These are phyloP conservation scores for Trametes cinnabarina DNA, from an alignment of 768 basidiomycete species.

Conservation along the genomic window DNA sequence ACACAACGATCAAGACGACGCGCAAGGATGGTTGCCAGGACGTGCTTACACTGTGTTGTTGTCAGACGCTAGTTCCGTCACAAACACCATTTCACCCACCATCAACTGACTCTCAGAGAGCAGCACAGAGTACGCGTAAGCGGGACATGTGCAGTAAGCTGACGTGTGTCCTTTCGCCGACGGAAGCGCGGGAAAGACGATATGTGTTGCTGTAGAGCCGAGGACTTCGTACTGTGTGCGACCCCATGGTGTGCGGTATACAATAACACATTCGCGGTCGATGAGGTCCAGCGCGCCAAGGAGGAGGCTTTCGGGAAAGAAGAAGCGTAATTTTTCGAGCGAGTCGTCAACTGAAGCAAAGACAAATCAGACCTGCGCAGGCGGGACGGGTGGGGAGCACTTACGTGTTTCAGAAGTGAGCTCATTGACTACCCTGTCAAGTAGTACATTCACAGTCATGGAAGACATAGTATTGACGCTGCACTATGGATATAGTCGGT, in stretches of 20 bases:
- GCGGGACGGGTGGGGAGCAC: too few species aligned
- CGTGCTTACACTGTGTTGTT: conserved; percentile 70
- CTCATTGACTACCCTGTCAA: not conserved
- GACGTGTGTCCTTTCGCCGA: conserved; percentile 23
- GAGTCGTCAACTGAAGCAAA: conserved; percentile 44
- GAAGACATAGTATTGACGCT: not conserved
- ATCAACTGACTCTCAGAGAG: conserved; percentile 58
- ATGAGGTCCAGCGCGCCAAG: conserved; percentile 76
- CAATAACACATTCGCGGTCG: conserved; percentile 67
- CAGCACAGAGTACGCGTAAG: conserved; percentile 66
- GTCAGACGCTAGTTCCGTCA: not conserved
- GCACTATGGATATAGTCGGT: not conserved
- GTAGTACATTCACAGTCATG: not conserved
- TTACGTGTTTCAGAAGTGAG: not conserved
- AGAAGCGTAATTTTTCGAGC: conserved; percentile 50
- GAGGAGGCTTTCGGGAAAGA: conserved; percentile 63
- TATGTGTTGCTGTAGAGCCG: conserved; percentile 62
- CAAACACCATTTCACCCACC: conserved; percentile 39
- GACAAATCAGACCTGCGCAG: not conserved
- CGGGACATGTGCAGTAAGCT: conserved; percentile 73
- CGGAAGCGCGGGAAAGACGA: conserved; percentile 44
- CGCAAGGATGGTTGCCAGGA: conserved; percentile 65
- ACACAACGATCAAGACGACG: conserved; percentile 49
- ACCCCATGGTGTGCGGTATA: conserved; percentile 56
- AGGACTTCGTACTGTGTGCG: conserved; percentile 63